These are phyloP conservation scores for Capronia epimyces DNA, from an alignment of 2,329 filamentous ascomycete species.

Conservation along the genomic window DNA sequence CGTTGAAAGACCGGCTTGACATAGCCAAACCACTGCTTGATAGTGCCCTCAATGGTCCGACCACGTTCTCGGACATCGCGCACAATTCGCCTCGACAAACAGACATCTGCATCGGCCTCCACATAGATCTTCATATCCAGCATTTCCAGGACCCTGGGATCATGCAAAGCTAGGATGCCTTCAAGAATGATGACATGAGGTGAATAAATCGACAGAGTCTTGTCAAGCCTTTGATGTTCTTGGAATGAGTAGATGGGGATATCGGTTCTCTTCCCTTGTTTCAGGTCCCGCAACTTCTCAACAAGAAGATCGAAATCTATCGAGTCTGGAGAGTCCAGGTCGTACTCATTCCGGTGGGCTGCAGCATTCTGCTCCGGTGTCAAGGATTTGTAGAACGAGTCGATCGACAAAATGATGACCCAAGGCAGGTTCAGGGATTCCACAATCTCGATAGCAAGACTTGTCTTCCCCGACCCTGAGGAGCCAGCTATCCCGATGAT, in stretches of 20 bases:
- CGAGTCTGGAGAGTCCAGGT: constrained; percentile 90
- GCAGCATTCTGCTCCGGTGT: constrained; percentile 69
- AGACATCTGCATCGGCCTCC: constrained; percentile 91
- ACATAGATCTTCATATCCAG: constrained; percentile 97
- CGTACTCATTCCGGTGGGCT: constrained; percentile 86
- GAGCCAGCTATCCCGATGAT: constrained; percentile 95
- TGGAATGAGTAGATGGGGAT: constrained; percentile 94
- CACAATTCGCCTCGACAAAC: constrained; percentile 76
- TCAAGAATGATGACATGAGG: constrained; percentile 93
- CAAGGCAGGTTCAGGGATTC: constrained; percentile 85
- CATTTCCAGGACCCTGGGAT: constrained; percentile 75
- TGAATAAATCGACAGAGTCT: constrained; percentile 87
- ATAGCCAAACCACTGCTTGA: constrained; percentile 96
- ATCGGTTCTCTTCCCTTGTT: constrained; percentile 69
- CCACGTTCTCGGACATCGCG: constrained; percentile 86
- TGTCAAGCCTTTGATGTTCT: constrained; percentile 72
- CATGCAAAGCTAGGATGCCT: constrained; percentile 91
- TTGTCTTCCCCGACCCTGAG: constrained; percentile 94
- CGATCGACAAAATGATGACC: constrained; percentile 98
- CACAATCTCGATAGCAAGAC: constrained; percentile 85
- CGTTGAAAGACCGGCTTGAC: constrained; percentile 96
- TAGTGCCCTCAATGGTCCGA: constrained; percentile 86
- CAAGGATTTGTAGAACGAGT: constrained; percentile 94
- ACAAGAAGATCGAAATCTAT: constrained; percentile 91
- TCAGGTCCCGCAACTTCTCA: constrained; percentile 72